Evolutionary conservation across 2,329 filamentous ascomycete genomes (phyloP), one percentile per base, ranked within the genome.

Genomic region (Aspergillus brunneoviolaceus): DNA sequence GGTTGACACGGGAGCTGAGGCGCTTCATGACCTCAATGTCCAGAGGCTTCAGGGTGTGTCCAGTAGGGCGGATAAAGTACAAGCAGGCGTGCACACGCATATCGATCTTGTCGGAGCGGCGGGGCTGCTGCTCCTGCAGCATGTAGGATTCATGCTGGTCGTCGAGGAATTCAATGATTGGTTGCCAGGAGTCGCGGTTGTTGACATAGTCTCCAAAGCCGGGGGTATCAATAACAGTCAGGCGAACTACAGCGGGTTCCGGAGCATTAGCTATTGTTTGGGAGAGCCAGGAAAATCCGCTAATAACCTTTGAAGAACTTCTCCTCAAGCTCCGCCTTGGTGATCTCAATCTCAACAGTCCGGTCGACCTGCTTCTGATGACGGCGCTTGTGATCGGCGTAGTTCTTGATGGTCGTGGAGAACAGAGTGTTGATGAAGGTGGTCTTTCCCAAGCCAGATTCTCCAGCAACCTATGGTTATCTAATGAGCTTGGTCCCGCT

Each of bases 21-120:
- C 95, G 90, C 88, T 98, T 99, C 95, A 99, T 99, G 64, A 99
- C 95, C 84, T 99, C 95, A 73, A 99, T 99, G 77, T 99, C 95
- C 65, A 99, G 86, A 61, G 95, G 95, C 88, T 99, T 99, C 72
- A 99, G 82, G 70, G 94, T 97, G 85, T 99, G 95, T 76, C 95
- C 96, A 58, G 95, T 99, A 60, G 95, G 95, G 76, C 96, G 89
- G 79, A 99, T 98, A 82, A 99, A 99, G 87, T 99, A 99, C 77
- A 99, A 81, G 81, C 95, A 99, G 68, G 94, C 90, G 79, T 99
- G 95, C 69, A 99, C 96, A 82, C 95, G 93, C 73, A 99, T 90
- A 77, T 99, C 95, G 73, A 99, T 99, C 87, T 98, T 99, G 85
- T 99, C 95, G 74, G 90, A 89, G 74, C 95, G 92, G 80, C 92